Base-by-base conservation (phyloP, 768 basidiomycete genomes). In the Mycena rosella region DNA sequence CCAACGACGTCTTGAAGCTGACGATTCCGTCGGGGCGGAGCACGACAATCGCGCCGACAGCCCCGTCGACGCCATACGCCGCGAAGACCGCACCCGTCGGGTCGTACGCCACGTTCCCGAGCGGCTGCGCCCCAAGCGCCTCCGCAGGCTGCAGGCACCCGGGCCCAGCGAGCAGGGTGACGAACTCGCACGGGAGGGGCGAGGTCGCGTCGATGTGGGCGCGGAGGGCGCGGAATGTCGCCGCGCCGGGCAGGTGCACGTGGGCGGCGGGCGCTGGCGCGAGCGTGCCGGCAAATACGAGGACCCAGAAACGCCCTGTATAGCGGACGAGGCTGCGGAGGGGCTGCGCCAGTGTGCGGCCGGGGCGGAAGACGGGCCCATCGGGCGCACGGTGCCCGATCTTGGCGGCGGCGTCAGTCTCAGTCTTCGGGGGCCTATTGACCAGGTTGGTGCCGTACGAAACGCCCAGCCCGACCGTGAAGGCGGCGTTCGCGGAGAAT, bases 1-100 rank as follows among this genome's bases (percentile, higher is more conserved):
- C 55, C 48, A 64, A 22, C 63, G 47, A 17, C 14, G 63, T 57
- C 29, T 27, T 52, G 47, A 49, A 57, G 22, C 63, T 64, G 38
- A 64, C 63, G n/a, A 64, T 51, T 0, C 45, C 47, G 27, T 64
- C 55, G 9, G 63, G 63, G 17, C 63, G 63, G 7, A 64, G 32
- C n/a, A 64, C 54, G 11, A 64, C 34, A 27, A 64, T n/a, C 20
- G 45, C 63, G n/a, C 62, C 53, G 2, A 32, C 18, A 18, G 6
- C 9, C 14, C 34, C 17, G 36, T 47, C 47, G 26, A 64, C 45
- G 13, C 54, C 63, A 18, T 57, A 64, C 26, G 20, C 20, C 20
- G 32, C 4, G 32, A 56, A 64, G 26, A 63, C 54, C 36, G 49
- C 45, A 36, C 63, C 47, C 1, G 55, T 40, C 20, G 26, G 18